phyloP scores from a whole-genome alignment of 2,329 filamentous ascomycete species.

The Cadophora malorum region DNA sequence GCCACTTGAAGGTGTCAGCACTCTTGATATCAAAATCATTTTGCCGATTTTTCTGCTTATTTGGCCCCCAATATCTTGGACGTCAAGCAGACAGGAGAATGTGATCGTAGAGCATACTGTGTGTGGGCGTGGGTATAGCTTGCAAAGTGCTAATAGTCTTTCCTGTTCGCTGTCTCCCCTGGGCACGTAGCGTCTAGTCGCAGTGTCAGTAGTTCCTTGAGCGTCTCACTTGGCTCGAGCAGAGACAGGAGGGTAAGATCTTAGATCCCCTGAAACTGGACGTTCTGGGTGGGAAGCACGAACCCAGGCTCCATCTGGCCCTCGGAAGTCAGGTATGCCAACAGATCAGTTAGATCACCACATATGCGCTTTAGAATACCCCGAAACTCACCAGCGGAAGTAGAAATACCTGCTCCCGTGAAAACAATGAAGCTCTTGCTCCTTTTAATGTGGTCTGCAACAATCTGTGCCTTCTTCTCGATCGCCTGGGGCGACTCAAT shows the following conservation, averaged over 20 bases:
- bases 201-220: no score
- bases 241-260: no score
- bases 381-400: slow-evolving; percentile 49
- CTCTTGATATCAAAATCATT: no score
- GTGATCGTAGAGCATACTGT: slow-evolving; percentile 40
- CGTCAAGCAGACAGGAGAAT: no score
- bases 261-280: no score
- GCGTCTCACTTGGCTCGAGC: no score
- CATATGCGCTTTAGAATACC: no score
- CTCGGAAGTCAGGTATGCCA: slow-evolving; percentile 55
- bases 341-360: no score
- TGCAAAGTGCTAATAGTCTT: slow-evolving; percentile 49
- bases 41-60: no score
- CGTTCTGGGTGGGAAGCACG: no score
- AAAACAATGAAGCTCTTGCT: slow-evolving; percentile 56
- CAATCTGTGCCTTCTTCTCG: slow-evolving; percentile 48
- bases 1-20: slow-evolving; percentile 44
- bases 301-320: slow-evolving; percentile 51
- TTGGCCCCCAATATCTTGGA: no score
- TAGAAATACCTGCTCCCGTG: slow-evolving; percentile 55
- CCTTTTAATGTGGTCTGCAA: slow-evolving; percentile 48
- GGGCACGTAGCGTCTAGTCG: slow-evolving; percentile 49
- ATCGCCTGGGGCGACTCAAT: slow-evolving; percentile 43
- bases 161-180: slow-evolving; percentile 47
- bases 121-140: slow-evolving; percentile 53